Evolutionary conservation across 2,329 filamentous ascomycete genomes (phyloP), one percentile per base, ranked within the genome.

Genomic region (Pseudogymnoascus sp.): DNA sequence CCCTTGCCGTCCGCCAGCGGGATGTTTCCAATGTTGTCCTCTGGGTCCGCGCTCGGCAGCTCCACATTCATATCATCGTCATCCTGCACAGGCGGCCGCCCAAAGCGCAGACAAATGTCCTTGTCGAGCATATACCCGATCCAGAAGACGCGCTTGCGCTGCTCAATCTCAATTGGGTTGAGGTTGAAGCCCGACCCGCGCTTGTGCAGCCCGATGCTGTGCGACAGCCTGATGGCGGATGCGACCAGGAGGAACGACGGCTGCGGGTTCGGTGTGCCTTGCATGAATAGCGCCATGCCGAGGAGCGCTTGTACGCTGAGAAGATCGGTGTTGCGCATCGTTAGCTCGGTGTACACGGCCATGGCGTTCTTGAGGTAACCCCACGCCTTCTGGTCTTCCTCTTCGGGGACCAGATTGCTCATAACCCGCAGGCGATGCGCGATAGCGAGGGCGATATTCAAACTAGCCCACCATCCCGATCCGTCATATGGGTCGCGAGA

Each of bases 401-500:
- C 92, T 66, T 90, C 86, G 1, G 92, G 89, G 0, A 96, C 91
- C 7, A 96, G 79, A 71, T 96, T 95, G 78, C 91, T 96, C 92
- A 97, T 96, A 21, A 97, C 91, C 10, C 95, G 88, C 71, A 99
- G 80, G 42, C 95, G 85, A 73, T 97, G 91, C 4, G 93, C 89
- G 69, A 97, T 96, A n/a, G 93, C 95, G 63, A 99, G 78, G 1
- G 89, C 91, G 64, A 96, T 89, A 70, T 99, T 99, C 70, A 99
- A 82, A 75, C 92, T 96, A 4, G 95, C 95, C 93, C 95, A 99
- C 95, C 95, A 99, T 2, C 95, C 95, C 5, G 92, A 96, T 28
- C 93, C 93, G 73, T 96, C 88, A 69, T 97, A 97, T 0, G 93
- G 93, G 69, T 97, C 90, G 60, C 87, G 80, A 0, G 92, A 96